Percentiles rank a stretch among this genome's conserved stretches.
Conservation (phyloP, 1,284 basidiomycete genomes). For the Cronartium quercuum region DNA sequence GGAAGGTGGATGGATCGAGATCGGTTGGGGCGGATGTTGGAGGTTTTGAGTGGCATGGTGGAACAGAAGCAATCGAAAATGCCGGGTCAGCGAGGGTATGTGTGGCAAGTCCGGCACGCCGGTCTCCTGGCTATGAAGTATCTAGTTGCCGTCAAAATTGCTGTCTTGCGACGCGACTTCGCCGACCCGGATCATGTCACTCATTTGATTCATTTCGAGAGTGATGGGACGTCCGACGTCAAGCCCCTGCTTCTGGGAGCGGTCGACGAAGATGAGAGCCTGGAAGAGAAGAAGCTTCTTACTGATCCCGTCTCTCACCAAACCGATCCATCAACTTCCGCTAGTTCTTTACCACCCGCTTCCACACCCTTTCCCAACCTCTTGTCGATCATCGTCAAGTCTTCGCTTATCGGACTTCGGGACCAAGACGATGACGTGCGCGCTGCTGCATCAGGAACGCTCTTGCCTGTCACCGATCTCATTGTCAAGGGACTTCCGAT, state of each 20-base stretch:
- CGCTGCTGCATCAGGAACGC: constrained; percentile 84
- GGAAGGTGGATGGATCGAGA: constrained; percentile 69
- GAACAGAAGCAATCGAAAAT: constrained; percentile 86
- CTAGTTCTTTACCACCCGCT: constrained; percentile 1
- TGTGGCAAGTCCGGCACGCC: constrained; percentile 97
- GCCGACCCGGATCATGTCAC: background rate
- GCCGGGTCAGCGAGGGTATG: constrained; percentile 56
- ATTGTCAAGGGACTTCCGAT: constrained; percentile 68
- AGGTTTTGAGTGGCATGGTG: constrained; percentile 75
- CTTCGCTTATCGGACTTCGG: constrained; percentile 59
- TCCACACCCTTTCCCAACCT: background rate
- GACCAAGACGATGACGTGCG: constrained; percentile 96
- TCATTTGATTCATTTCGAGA: constrained; percentile 42
- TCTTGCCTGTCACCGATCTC: constrained; percentile 75
- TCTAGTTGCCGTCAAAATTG: constrained; percentile 84
- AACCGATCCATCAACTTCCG: background rate
- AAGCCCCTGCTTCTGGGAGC: constrained; percentile 45
- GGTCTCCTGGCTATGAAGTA: constrained; percentile 95
- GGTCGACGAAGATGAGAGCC: constrained; percentile 45
- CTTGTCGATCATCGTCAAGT: background rate
- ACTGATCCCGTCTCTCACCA: constrained; percentile 1
- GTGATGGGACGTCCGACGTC: constrained; percentile 40
- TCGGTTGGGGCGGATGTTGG: constrained; percentile 60
- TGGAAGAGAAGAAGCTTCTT: constrained; percentile 42
- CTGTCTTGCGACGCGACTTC: constrained; percentile 60